These are phyloP conservation scores for Lepidopterella palustris DNA, from an alignment of 495 filamentous ascomycete species.

Conservation along the genomic window DNA sequence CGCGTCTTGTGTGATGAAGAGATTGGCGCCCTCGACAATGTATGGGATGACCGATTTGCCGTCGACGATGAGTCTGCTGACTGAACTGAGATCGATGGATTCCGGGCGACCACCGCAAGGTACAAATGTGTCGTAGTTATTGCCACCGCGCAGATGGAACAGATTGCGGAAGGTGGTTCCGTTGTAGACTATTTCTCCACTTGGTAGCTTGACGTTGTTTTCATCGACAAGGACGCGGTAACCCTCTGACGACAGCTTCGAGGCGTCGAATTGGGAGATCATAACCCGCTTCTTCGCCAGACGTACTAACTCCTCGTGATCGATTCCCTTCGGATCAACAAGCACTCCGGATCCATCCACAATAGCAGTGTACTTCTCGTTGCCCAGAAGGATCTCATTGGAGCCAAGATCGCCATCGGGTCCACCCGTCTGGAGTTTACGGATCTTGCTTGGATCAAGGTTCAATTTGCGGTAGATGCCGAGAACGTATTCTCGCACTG, in stretches of 20 bases:
- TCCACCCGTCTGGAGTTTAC: conserved; percentile 95
- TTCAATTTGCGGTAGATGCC: conserved; percentile 95
- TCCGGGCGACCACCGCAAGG: conserved; percentile 96
- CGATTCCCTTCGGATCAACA: conserved; percentile 81
- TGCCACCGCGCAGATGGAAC: conserved; percentile 76
- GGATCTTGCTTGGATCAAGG: conserved; percentile 72
- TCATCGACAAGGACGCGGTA: conserved; percentile 94
- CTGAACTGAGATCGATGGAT: conserved; percentile 86
- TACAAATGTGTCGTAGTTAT: conserved; percentile 81
- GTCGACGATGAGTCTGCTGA: conserved; percentile 72
- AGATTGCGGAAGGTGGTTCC: conserved; percentile 95
- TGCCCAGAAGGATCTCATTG: conserved; percentile 92
- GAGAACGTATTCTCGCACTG: conserved; percentile 88
- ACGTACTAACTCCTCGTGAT: conserved; percentile 74
- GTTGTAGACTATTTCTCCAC: conserved; percentile 78
- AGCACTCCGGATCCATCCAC: conserved; percentile 95
- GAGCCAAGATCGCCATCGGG: conserved; percentile 95
- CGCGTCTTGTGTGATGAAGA: conserved; percentile 98
- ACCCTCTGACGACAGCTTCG: conserved; percentile 78
- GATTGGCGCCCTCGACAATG: conserved; percentile 94
- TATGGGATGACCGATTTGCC: conserved; percentile 82
- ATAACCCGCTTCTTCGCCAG: conserved; percentile 82
- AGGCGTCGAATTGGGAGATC: conserved; percentile 79
- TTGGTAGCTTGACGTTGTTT: conserved; percentile 74
- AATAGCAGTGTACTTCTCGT: conserved; percentile 88